phyloP scores from a whole-genome alignment of 2,329 filamentous ascomycete genomes.

The Exophiala aquamarina region DNA sequence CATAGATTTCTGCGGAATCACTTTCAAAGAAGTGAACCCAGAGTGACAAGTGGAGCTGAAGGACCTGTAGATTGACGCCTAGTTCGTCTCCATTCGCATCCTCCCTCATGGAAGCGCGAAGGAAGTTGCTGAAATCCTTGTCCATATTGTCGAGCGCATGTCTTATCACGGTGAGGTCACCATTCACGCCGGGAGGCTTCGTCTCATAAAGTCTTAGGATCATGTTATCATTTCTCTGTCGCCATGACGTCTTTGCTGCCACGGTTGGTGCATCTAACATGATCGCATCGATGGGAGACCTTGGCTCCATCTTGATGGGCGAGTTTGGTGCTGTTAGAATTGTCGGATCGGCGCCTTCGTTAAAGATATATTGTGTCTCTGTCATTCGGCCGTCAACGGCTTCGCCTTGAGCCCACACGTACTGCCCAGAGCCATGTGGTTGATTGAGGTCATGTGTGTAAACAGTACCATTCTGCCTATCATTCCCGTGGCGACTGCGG shows the following conservation, averaged over 20 bases:
- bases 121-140: neutral
- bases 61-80: neutral
- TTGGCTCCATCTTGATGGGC: neutral
- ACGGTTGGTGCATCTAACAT: neutral
- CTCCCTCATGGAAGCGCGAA: neutral
- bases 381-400: no score
- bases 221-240: neutral
- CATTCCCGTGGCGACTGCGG: neutral
- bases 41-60: neutral
- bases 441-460: no score
- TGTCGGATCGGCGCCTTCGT: no score
- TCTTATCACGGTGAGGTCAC: neutral
- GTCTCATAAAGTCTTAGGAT: neutral
- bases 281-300: no score
- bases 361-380: no score
- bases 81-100: neutral
- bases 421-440: no score
- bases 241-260: neutral
- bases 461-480: no score
- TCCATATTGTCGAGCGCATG: constrained; percentile 1
- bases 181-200: neutral
- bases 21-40: constrained; percentile 1
- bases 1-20: constrained; percentile 1
- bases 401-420: no score
- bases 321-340: neutral